Conservation (phyloP, 2,329 filamentous ascomycete genomes). For the Phaeosphaeriaceae sp. region DNA sequence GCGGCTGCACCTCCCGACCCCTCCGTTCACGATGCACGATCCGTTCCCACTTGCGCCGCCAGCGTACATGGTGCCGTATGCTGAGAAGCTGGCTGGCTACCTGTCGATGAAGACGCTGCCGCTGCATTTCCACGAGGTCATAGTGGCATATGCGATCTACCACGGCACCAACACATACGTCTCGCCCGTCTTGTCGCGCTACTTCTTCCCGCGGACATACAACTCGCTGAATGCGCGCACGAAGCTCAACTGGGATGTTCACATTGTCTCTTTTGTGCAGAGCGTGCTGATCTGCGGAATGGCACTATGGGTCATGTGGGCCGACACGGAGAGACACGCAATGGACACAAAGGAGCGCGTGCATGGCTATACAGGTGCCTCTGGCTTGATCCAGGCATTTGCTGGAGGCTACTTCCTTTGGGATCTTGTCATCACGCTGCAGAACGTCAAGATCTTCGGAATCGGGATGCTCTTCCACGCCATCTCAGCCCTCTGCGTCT, state of each 20-base stretch:
- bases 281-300: conserved; percentile 73
- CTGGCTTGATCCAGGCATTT: conserved; percentile 76
- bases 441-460: conserved; percentile 75
- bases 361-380: conserved; percentile 78
- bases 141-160: conserved; percentile 72
- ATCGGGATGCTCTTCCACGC: conserved; percentile 80
- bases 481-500: conserved; percentile 74
- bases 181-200: conserved; percentile 70
- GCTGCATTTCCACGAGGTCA: conserved; percentile 78
- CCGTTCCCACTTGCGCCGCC: conserved; percentile 71
- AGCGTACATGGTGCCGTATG: conserved; percentile 60
- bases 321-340: conserved; percentile 69
- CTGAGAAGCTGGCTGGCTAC: conserved; percentile 70
- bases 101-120: conserved; percentile 71
- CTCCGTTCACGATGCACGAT: conserved; percentile 67
- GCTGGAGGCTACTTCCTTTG: conserved; percentile 85
- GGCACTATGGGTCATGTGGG: conserved; percentile 74
- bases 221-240: conserved; percentile 66
- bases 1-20: conserved; percentile 10
- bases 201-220: conserved; percentile 71
- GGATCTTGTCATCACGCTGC: conserved; percentile 75
- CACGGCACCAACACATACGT: conserved; percentile 70
- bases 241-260: conserved; percentile 82
- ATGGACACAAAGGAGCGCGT: conserved; percentile 74
- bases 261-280: conserved; percentile 84